Evolutionary conservation across 768 basidiomycete species (phyloP).

Genomic region (Austroboletus eburneus): DNA sequence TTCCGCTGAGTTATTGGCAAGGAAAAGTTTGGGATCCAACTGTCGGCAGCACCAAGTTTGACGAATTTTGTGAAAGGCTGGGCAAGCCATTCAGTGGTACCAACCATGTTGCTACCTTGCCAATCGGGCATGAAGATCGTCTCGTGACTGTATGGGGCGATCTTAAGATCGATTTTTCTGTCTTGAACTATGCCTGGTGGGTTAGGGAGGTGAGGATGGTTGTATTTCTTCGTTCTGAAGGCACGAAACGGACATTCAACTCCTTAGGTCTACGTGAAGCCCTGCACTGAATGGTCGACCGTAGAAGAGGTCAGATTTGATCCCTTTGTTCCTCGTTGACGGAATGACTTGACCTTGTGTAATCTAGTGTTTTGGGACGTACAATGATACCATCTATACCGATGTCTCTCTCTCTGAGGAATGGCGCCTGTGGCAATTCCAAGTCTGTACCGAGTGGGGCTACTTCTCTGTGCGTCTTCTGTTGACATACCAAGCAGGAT

Average conservation of each 20-base stretch:
- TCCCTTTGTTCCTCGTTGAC: not conserved
- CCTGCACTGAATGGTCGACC: constrained; percentile 45
- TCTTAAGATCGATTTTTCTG: constrained; percentile 50
- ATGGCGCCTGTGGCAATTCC: constrained; percentile 89
- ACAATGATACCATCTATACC: constrained; percentile 61
- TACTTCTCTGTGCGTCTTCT: constrained; percentile 67
- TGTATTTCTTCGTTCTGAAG: no score
- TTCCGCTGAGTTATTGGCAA: constrained; percentile 75
- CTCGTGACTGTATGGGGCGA: constrained; percentile 45
- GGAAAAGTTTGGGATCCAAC: constrained; percentile 81
- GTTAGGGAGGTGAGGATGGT: constrained; percentile 58
- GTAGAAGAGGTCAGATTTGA: constrained; percentile 45
- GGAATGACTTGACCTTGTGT: not conserved
- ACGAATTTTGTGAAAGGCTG: constrained; percentile 63
- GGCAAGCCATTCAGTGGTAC: constrained; percentile 39
- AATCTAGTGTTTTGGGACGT: constrained; percentile 81
- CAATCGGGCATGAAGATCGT: constrained; percentile 46
- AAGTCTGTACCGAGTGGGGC: constrained; percentile 95
- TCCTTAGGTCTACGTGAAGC: constrained; percentile 48
- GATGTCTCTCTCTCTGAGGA: constrained; percentile 58
- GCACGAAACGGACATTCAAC: not conserved
- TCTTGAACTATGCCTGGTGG: constrained; percentile 74
- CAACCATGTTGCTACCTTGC: constrained; percentile 34
- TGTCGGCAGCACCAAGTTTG: constrained; percentile 58
- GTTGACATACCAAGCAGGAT: not conserved